These are phyloP conservation scores for Boletus austroedulis DNA, from an alignment of 1,284 basidiomycete genomes.

Conservation along the genomic window DNA sequence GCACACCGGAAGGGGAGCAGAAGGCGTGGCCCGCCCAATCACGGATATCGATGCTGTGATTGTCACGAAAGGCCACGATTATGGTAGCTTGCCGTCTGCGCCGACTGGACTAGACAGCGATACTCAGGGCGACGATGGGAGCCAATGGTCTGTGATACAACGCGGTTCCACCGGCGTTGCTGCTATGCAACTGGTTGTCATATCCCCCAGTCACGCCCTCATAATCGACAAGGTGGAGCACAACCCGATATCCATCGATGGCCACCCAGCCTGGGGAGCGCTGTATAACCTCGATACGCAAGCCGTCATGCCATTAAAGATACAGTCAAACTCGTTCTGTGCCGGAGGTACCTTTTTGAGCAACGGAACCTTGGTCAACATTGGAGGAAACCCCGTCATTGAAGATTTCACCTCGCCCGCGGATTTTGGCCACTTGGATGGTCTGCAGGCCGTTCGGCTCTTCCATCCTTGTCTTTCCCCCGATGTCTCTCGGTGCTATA, in stretches of 20 bases:
- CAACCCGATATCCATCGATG: conserved; percentile 68
- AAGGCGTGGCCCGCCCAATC: conserved; percentile 36
- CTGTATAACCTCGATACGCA: conserved; percentile 68
- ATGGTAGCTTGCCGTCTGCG: background rate
- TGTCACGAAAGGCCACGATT: conserved; percentile 45
- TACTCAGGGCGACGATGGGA: background rate
- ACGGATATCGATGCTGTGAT: conserved; percentile 67
- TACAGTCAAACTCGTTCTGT: conserved; percentile 85
- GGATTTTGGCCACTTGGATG: conserved; percentile 74
- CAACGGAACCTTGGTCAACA: conserved; percentile 73
- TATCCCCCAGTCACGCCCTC: conserved; percentile 68
- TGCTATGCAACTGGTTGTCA: conserved; percentile 76
- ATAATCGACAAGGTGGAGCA: conserved; percentile 84
- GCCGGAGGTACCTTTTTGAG: conserved; percentile 75
- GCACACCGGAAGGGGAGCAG: conserved; percentile 47
- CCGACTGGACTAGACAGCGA: background rate
- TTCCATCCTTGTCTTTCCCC: conserved; percentile 65
- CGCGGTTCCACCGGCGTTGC: conserved; percentile 72
- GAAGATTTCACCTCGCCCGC: conserved; percentile 57
- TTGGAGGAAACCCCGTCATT: conserved; percentile 76
- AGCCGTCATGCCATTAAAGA: conserved; percentile 57
- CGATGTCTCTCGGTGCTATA: conserved; percentile 48
- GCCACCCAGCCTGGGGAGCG: conserved; percentile 77
- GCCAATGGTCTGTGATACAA: conserved; percentile 50
- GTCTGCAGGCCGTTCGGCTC: conserved; percentile 70